Conservation (phyloP, 1,139 yeast genomes). For the Kurtzmaniella quercitrusa region DNA sequence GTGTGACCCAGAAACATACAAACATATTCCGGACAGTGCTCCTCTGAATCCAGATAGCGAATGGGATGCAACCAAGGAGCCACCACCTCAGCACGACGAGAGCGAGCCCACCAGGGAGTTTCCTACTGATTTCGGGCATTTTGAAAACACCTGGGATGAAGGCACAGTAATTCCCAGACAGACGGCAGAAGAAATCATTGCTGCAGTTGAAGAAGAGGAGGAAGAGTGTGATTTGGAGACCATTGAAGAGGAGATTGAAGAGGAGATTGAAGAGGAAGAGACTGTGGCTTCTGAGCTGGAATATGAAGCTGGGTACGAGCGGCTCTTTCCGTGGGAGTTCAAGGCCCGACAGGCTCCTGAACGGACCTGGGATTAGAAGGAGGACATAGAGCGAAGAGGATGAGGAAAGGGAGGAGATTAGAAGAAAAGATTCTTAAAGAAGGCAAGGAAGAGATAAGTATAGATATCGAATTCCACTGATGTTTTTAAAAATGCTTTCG, state of each 20-base stretch:
- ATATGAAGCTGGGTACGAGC: constrained; percentile 9
- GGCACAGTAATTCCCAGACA: not conserved
- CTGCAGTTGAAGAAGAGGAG: constrained; percentile 7
- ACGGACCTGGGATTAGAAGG: constrained; percentile 22
- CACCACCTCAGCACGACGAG: constrained; percentile 24
- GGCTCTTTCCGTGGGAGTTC: constrained; percentile 39
- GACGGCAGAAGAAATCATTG: not conserved
- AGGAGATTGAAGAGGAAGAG: constrained; percentile 2
- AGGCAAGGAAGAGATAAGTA: too few relatives aligned
- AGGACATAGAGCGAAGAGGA: too few relatives aligned
- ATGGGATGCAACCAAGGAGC: constrained; percentile 38
- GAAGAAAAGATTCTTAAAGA: too few relatives aligned
- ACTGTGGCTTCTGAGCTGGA: constrained; percentile 8
- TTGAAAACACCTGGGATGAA: constrained; percentile 7
- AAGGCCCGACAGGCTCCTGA: constrained; percentile 18
- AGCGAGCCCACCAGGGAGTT: constrained; percentile 3
- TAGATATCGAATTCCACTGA: not conserved
- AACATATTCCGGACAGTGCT: constrained; percentile 16
- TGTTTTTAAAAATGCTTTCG: not conserved
- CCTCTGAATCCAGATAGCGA: constrained; percentile 23
- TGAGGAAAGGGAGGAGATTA: too few relatives aligned
- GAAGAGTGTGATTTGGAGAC: constrained; percentile 2
- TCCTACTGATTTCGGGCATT: constrained; percentile 9
- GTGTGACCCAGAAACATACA: constrained; percentile 28
- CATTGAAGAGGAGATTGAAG: not conserved